phyloP scores from a whole-genome alignment of 306 rosid genomes.

The Ormosia emarginata region DNA sequence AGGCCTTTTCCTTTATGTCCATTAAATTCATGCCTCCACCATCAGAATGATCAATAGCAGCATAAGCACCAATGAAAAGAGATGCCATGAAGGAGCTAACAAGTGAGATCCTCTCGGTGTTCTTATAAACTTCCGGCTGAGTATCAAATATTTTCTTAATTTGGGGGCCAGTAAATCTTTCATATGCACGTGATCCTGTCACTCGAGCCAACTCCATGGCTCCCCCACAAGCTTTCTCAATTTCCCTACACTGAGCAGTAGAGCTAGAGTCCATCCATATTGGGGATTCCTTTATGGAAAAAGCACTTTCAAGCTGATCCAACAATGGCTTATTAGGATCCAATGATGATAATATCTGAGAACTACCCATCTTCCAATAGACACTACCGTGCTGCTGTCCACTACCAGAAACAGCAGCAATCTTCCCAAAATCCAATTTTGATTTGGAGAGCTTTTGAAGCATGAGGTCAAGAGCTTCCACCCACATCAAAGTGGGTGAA shows the following conservation, averaged over 20 bases:
- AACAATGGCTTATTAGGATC: slow-evolving; percentile 57
- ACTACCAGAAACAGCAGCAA: slow-evolving; percentile 86
- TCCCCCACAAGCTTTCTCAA: slow-evolving; percentile 92
- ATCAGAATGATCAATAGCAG: slow-evolving; percentile 86
- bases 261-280: slow-evolving; percentile 98
- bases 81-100: slow-evolving; percentile 97
- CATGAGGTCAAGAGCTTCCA: slow-evolving; percentile 86
- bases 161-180: slow-evolving; percentile 89
- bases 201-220: slow-evolving; percentile 70
- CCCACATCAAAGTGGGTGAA: slow-evolving; percentile 96
- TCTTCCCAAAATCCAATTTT: slow-evolving; percentile 55
- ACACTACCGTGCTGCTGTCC: slow-evolving; percentile 98
- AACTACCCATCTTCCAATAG: slow-evolving; percentile 83
- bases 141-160: slow-evolving; percentile 72
- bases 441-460: slow-evolving; percentile 60
- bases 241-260: slow-evolving; percentile 65
- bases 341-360: slow-evolving; percentile 55
- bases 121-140: slow-evolving; percentile 54
- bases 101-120: slow-evolving; percentile 91
- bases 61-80: slow-evolving; percentile 66
- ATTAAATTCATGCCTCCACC: slow-evolving; percentile 96
- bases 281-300: slow-evolving; percentile 67
- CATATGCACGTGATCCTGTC: slow-evolving; percentile 84
- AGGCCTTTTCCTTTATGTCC: slow-evolving; percentile 68
- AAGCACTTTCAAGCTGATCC: slow-evolving; percentile 65